Evolutionary conservation across 176 grass and related monocot genomes (phyloP).

Genomic region (Eragrostis nindensis): DNA sequence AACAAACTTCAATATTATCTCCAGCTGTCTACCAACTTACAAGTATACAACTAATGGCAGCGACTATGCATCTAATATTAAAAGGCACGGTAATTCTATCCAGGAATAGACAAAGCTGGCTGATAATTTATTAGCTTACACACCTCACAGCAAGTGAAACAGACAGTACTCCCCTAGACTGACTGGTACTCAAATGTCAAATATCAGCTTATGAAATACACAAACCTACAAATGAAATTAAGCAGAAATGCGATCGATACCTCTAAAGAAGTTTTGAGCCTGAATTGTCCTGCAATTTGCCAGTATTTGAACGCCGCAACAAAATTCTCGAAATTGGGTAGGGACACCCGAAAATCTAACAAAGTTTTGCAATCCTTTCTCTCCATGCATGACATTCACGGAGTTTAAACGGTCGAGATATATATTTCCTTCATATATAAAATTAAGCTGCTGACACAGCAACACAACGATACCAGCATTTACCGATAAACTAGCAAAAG

Average conservation of each 20-base stretch:
- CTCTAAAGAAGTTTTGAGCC: conserved; percentile 68
- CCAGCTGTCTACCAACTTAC: neutral
- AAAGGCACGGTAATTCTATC: neutral
- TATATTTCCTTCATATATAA: conserved; percentile 85
- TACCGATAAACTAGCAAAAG: conserved; percentile 84
- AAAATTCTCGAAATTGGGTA: conserved; percentile 66
- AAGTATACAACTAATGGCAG: neutral
- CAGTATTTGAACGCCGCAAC: conserved; percentile 49
- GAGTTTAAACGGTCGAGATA: conserved; percentile 74
- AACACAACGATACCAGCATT: conserved; percentile 81
- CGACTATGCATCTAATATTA: neutral
- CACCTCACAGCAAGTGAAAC: neutral
- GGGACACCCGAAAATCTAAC: conserved; percentile 81
- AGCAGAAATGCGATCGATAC: conserved; percentile 28
- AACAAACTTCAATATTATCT: conserved; percentile 7
- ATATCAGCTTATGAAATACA: neutral
- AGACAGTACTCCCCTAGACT: neutral
- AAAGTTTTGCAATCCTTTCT: conserved; percentile 82
- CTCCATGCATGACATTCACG: conserved; percentile 48
- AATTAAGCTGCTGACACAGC: conserved; percentile 91
- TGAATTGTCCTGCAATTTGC: conserved; percentile 73
- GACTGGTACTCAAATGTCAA: conserved; percentile 15
- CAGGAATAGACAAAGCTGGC: neutral
- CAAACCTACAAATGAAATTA: neutral
- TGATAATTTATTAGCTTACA: neutral